Conservation (phyloP, 805 yeast genomes). For the Metschnikowia peoriensis region DNA sequence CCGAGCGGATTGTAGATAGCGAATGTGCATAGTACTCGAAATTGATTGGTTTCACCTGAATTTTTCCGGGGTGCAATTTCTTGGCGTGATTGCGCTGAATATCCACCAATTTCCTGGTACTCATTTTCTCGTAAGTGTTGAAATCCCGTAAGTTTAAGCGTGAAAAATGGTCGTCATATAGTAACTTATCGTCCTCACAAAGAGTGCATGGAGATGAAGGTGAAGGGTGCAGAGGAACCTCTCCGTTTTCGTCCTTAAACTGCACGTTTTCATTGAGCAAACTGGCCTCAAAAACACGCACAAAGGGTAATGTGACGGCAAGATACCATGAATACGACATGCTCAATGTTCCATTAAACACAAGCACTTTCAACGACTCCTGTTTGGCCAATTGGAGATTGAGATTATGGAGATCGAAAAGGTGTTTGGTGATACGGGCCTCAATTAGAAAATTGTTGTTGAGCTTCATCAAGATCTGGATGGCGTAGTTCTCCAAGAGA, state of each 20-base stretch:
- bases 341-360: constrained; percentile 33
- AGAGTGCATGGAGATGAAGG: neutral
- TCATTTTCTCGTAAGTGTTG: constrained; percentile 6
- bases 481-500: constrained; percentile 37
- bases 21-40: constrained; percentile 19
- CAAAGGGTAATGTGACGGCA: constrained; percentile 36
- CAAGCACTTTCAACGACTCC: constrained; percentile 31
- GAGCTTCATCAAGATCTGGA: constrained; percentile 36
- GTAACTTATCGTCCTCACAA: constrained; percentile 7
- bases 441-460: constrained; percentile 33
- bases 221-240: neutral
- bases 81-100: constrained; percentile 8
- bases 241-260: neutral
- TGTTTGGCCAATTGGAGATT: constrained; percentile 14
- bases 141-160: constrained; percentile 11
- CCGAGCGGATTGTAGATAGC: constrained; percentile 25
- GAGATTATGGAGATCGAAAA: constrained; percentile 24
- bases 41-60: constrained; percentile 14
- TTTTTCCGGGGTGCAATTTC: constrained; percentile 1
- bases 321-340: constrained; percentile 39
- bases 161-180: constrained; percentile 10
- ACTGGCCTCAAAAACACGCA: constrained; percentile 34
- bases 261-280: constrained; percentile 25
- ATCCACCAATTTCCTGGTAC: constrained; percentile 13
- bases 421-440: constrained; percentile 19